Conservation (phyloP, 768 basidiomycete species). For the Collybia nuda region DNA sequence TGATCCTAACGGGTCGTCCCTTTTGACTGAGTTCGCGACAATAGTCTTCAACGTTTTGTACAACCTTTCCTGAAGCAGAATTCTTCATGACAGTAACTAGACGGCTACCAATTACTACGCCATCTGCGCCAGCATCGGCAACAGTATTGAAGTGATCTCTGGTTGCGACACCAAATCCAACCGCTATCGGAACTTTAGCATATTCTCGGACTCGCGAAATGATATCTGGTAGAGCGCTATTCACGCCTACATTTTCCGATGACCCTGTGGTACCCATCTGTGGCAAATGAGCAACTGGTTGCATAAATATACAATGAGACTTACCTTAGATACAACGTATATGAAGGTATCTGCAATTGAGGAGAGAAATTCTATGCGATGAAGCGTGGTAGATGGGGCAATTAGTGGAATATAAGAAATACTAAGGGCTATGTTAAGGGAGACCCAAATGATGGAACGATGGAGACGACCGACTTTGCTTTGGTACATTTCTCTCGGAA, state of each 20-base stretch:
- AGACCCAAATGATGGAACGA: neutral
- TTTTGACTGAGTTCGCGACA: slow-evolving; percentile 68
- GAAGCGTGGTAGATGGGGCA: slow-evolving; percentile 87
- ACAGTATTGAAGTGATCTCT: slow-evolving; percentile 84
- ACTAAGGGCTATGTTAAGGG: slow-evolving; percentile 36
- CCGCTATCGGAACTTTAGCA: slow-evolving; percentile 80
- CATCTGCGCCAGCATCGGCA: slow-evolving; percentile 83
- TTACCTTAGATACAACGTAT: slow-evolving; percentile 95
- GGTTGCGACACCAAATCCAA: slow-evolving; percentile 96
- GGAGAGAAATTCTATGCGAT: slow-evolving; percentile 87
- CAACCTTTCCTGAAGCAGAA: slow-evolving; percentile 44
- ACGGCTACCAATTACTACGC: slow-evolving; percentile 88
- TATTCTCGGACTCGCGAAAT: slow-evolving; percentile 77
- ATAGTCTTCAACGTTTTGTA: slow-evolving; percentile 62
- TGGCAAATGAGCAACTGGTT: neutral
- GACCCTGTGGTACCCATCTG: slow-evolving; percentile 98
- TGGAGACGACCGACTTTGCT: slow-evolving; percentile 57
- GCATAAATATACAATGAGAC: slow-evolving; percentile 7
- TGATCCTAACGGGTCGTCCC: slow-evolving; percentile 32
- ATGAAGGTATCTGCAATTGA: slow-evolving; percentile 97
- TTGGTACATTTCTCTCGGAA: slow-evolving; percentile 88
- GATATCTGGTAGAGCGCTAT: slow-evolving; percentile 75
- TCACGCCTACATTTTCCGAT: slow-evolving; percentile 67
- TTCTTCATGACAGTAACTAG: slow-evolving; percentile 78
- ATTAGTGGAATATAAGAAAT: slow-evolving; percentile 94